These are phyloP conservation scores for Lagenidium giganteum DNA, from an alignment of 352 stramenopile genomes.

Conservation along the genomic window DNA sequence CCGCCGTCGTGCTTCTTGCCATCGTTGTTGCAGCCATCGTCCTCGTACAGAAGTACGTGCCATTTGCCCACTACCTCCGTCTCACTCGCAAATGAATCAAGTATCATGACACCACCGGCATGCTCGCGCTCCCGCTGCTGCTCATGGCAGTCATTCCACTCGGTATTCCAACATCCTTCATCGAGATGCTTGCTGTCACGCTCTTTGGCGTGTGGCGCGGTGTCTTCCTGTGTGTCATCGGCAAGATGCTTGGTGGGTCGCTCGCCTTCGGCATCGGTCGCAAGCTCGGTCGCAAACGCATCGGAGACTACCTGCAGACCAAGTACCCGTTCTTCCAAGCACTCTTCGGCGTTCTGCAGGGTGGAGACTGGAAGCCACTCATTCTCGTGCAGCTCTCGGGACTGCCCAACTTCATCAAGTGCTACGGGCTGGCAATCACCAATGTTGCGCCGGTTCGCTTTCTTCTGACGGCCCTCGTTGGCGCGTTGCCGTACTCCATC, in stretches of 20 bases:
- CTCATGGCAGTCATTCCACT: too few species aligned
- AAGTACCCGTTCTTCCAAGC: slow-evolving; percentile 4
- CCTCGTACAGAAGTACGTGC: too few species aligned
- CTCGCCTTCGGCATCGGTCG: slow-evolving; percentile 11
- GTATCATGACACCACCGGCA: too few species aligned
- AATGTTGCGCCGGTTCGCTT: slow-evolving; percentile 4
- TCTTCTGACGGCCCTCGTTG: slow-evolving; percentile 4
- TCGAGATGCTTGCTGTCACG: slow-evolving; percentile 10
- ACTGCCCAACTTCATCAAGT: slow-evolving; percentile 13
- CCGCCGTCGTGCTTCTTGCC: too few species aligned
- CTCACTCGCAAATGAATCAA: too few species aligned
- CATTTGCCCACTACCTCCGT: too few species aligned
- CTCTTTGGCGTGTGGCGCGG: slow-evolving; percentile 8
- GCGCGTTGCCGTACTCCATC: slow-evolving; percentile 7
- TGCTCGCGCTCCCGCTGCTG: too few species aligned
- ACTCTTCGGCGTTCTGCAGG: slow-evolving; percentile 10
- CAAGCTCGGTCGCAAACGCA: slow-evolving; percentile 2
- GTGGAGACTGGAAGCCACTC: slow-evolving; percentile 13
- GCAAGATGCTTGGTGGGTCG: slow-evolving; percentile 8
- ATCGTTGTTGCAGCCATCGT: too few species aligned
- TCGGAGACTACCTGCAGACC: slow-evolving; percentile 8
- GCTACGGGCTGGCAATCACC: slow-evolving; percentile 11
- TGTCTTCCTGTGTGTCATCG: slow-evolving; percentile 5
- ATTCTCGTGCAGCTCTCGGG: slow-evolving; percentile 13
- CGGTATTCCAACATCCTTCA: slow-evolving; percentile 11